Percentiles rank a stretch among this genome's conserved stretches.
Conservation (phyloP, 768 basidiomycete genomes). For the Cystofilobasidium macerans region DNA sequence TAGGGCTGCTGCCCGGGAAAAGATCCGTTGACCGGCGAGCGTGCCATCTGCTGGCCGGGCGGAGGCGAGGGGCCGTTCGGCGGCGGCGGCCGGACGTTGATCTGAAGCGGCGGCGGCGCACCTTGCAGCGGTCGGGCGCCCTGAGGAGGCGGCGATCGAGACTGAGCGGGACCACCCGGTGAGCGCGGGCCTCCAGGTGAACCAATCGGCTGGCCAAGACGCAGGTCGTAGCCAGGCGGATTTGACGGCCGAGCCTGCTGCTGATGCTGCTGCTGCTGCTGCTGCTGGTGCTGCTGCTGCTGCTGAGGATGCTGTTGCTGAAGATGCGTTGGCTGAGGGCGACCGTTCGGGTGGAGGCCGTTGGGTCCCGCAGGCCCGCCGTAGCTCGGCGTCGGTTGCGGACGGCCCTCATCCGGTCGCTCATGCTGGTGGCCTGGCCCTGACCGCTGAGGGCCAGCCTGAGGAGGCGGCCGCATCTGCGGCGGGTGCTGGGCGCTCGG, state of each 20-base stretch:
- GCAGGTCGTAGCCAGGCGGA: constrained; percentile 23
- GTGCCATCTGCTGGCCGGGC: background rate
- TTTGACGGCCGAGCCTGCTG: constrained; percentile 16
- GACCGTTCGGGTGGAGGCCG: no score
- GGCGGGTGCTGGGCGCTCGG: constrained; percentile 4
- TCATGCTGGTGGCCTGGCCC: constrained; percentile 13
- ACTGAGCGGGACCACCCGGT: background rate
- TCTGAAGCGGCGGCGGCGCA: background rate
- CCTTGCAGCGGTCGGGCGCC: background rate
- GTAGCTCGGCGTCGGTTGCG: constrained; percentile 2
- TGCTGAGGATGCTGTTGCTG: constrained; percentile 17
- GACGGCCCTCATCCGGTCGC: constrained; percentile 16
- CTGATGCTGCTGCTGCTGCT: constrained; percentile 9
- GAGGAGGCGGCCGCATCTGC: constrained; percentile 8
- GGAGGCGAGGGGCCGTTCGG: background rate
- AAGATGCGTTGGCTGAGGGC: no score
- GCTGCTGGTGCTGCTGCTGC: constrained; percentile 13
- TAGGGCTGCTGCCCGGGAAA: background rate
- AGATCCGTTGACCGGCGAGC: background rate
- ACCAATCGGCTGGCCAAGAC: constrained; percentile 18
- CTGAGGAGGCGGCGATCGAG: background rate
- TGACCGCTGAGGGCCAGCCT: constrained; percentile 7
- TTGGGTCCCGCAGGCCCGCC: constrained; percentile 4
- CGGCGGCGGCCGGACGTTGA: background rate
- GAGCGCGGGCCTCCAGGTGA: background rate